Conservation (phyloP, 2,329 filamentous ascomycete species). For the Uncinocarpus reesii region DNA sequence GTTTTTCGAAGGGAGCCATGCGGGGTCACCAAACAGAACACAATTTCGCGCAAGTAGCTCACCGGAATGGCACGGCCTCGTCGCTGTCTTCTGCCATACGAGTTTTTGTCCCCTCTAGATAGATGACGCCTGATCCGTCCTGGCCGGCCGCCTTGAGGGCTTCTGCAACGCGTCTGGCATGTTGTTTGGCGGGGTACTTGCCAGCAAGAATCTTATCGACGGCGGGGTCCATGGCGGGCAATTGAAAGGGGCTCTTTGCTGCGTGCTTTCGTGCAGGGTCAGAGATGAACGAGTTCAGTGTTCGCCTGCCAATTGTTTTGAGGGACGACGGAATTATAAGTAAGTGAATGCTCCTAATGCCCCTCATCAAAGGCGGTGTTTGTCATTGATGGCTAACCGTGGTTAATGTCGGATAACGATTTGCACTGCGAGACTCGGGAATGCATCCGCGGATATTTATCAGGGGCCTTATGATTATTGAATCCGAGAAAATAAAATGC, state of each 20-base stretch:
- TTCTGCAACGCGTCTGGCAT: slow-evolving; percentile 73
- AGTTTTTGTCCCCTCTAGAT: slow-evolving; percentile 75
- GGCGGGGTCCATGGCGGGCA: slow-evolving; percentile 18
- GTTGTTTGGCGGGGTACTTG: slow-evolving; percentile 73
- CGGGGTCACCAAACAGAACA: slow-evolving; percentile 1
- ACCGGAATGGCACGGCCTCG: slow-evolving; percentile 69
- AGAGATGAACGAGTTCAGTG: too few relatives aligned
- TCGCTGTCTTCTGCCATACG: slow-evolving; percentile 84
- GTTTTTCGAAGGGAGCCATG: neutral
- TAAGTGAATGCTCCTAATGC: too few relatives aligned
- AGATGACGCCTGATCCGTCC: slow-evolving; percentile 63
- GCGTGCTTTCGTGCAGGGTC: too few relatives aligned
- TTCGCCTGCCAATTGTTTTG: too few relatives aligned
- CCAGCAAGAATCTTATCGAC: slow-evolving; percentile 39
- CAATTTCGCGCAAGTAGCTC: slow-evolving; percentile 18
- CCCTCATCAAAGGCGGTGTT: neutral
- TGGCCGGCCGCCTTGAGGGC: slow-evolving; percentile 57
- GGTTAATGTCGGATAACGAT: slow-evolving; percentile 4
- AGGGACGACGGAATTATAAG: too few relatives aligned
- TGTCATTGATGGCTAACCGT: neutral
- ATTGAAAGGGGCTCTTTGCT: neutral
- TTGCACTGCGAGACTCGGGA: neutral
- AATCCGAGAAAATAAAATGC: neutral
- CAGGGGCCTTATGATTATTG: neutral
- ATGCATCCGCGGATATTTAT: neutral